Conservation (phyloP, 2,329 filamentous ascomycete species). For the Pseudogymnoascus sp. region DNA sequence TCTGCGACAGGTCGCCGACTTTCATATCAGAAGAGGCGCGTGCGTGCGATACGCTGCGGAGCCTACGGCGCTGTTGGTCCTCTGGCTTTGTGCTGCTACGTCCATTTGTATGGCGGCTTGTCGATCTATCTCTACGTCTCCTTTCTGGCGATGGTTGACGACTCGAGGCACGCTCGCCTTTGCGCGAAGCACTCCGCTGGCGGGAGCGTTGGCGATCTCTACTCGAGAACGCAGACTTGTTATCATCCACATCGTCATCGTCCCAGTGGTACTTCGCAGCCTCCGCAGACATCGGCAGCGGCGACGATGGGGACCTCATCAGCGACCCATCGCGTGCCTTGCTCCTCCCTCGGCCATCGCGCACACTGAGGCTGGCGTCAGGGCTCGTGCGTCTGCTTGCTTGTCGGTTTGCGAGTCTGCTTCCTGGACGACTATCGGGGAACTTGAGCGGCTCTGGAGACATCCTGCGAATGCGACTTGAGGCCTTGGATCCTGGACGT, state of each 20-base stretch:
- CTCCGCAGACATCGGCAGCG: constrained; percentile 62
- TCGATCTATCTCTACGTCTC: constrained; percentile 27
- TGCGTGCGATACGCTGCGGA: constrained; percentile 29
- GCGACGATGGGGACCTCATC: constrained; percentile 69
- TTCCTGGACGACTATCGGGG: constrained; percentile 20
- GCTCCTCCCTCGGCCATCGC: constrained; percentile 55
- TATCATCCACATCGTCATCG: constrained; percentile 59
- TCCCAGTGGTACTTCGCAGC: constrained; percentile 46
- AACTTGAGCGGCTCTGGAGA: constrained; percentile 23
- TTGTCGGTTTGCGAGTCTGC: constrained; percentile 32
- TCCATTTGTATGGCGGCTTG: constrained; percentile 24
- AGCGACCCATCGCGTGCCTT: constrained; percentile 50
- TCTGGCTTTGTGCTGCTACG: constrained; percentile 20
- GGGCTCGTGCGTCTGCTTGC: constrained; percentile 33
- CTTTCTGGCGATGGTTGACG: constrained; percentile 26
- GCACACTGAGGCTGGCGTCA: constrained; percentile 25
- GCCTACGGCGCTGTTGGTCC: constrained; percentile 16
- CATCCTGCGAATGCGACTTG: constrained; percentile 26
- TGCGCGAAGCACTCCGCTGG: constrained; percentile 44
- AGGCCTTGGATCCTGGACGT: constrained; percentile 29
- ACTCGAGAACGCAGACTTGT: constrained; percentile 44
- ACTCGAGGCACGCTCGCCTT: constrained; percentile 29
- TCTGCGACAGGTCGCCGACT: constrained; percentile 46
- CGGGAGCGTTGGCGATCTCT: constrained; percentile 50
- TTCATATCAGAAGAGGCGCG: constrained; percentile 39